Conservation (phyloP, 1,284 basidiomycete species). For the Leccinum solheimii region DNA sequence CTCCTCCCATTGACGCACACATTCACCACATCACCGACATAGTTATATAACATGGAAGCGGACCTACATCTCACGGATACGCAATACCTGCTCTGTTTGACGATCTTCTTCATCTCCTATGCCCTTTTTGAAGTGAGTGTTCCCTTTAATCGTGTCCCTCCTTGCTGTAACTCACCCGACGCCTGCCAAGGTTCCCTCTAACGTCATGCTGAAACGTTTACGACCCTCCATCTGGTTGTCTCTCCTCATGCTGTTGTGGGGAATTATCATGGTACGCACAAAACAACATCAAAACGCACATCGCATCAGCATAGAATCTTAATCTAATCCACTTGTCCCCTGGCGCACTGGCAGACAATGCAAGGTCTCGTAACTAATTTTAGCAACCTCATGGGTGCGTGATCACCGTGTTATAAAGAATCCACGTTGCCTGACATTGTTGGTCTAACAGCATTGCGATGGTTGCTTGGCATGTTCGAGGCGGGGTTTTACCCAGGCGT, state of each 20-base stretch:
- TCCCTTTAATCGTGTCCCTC: background rate
- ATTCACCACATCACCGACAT: background rate
- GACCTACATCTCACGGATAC: conserved; percentile 58
- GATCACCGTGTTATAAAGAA: background rate
- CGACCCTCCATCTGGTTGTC: conserved; percentile 67
- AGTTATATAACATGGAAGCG: conserved; percentile 58
- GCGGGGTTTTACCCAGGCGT: conserved; percentile 65
- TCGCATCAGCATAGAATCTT: background rate
- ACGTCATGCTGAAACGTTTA: conserved; percentile 68
- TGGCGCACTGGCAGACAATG: conserved; percentile 45
- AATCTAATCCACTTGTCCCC: background rate
- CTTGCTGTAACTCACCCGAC: background rate
- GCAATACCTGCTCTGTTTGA: conserved; percentile 65
- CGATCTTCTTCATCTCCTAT: conserved; percentile 67
- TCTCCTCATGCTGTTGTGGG: conserved; percentile 66
- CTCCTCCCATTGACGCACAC: background rate
- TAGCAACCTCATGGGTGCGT: conserved; percentile 59
- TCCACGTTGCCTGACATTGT: background rate
- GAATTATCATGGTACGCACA: conserved; percentile 62
- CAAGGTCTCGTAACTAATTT: conserved; percentile 70
- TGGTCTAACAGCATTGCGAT: conserved; percentile 51
- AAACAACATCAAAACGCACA: background rate
- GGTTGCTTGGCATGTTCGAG: conserved; percentile 68
- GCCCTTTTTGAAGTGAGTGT: conserved; percentile 54
- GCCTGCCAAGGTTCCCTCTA: conserved; percentile 55